Evolutionary conservation across 805 yeast species (phyloP), one percentile per base, ranked within the genome.

Genomic region (Candida michaelii): DNA sequence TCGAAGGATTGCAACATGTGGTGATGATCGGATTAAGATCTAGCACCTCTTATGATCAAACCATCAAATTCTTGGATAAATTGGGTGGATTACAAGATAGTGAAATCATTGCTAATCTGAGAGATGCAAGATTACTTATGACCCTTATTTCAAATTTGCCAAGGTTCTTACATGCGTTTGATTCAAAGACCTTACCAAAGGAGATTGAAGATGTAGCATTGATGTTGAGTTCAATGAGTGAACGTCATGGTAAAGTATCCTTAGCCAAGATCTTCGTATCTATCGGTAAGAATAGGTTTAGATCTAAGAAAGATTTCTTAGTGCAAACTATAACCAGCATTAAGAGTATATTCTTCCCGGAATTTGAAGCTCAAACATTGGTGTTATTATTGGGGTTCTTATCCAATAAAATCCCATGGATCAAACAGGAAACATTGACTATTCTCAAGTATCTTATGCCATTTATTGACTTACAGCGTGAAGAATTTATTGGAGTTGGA

Each of bases 291-390:
- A 77, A 79, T 43, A 74, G 89, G 50, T 91, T 95, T 63, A 73
- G 99, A 54, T 83, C 91, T n/a, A 89, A 89, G 58, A 82, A 83
- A 46, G 99, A 93, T 56, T 91, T 95, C 51, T 63, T 90, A 51
- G 79, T 82, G 31, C 98, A 93, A 62, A 76, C 87, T 3, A 80
- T 88, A 1, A 76, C 82, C 34, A 81, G 85, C 21, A 75, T 91
- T n/a, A 74, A 79, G 17, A 66, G 76, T 25, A 71, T 73, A 25
- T 89, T 84, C 53, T 87, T 89, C 64, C 89, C 90, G 0, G 76
- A 76, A 13, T 83, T 74, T 55, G 83, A 87, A 34, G 86, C 90
- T 0, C 85, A 83, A 44, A 75, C 85, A 0, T 71, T 91, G 47
- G 83, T 88, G 1, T 78, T 89, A 42, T 65, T 91, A 13, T 60